These are phyloP conservation scores for Populus hybrid DNA, from an alignment of 441 rosid genomes.

Conservation along the genomic window DNA sequence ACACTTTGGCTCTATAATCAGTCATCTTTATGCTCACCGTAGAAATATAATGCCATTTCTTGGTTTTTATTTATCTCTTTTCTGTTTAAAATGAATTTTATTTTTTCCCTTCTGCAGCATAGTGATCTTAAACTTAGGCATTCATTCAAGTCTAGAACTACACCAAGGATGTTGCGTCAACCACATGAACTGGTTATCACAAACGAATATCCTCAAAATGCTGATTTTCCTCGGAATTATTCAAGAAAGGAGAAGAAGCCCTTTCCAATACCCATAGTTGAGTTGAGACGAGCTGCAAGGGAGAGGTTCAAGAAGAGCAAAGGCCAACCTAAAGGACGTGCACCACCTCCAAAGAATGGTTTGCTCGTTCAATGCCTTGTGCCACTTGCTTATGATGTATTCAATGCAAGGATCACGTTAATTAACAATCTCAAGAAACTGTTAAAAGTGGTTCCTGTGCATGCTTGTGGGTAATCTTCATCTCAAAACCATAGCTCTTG, in stretches of 20 bases:
- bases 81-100: background rate
- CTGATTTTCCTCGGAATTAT: slow-evolving; percentile 70
- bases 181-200: slow-evolving; percentile 36
- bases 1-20: background rate
- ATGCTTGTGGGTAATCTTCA: slow-evolving; percentile 76
- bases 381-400: slow-evolving; percentile 70
- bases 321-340: slow-evolving; percentile 57
- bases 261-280: slow-evolving; percentile 73
- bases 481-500: background rate
- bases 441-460: slow-evolving; percentile 78
- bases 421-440: slow-evolving; percentile 82
- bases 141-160: slow-evolving; percentile 29
- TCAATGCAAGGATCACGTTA: slow-evolving; percentile 62
- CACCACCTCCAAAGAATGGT: slow-evolving; percentile 76
- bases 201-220: slow-evolving; percentile 73
- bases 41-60: background rate
- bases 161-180: slow-evolving; percentile 34
- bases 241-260: slow-evolving; percentile 91
- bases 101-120: slow-evolving; percentile 36
- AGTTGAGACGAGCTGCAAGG: slow-evolving; percentile 88
- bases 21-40: background rate
- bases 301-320: slow-evolving; percentile 71
- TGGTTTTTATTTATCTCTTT: background rate
- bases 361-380: slow-evolving; percentile 64
- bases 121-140: slow-evolving; percentile 29